Conservation (phyloP, 2,329 filamentous ascomycete genomes). For the Hypoxylon sp. region DNA sequence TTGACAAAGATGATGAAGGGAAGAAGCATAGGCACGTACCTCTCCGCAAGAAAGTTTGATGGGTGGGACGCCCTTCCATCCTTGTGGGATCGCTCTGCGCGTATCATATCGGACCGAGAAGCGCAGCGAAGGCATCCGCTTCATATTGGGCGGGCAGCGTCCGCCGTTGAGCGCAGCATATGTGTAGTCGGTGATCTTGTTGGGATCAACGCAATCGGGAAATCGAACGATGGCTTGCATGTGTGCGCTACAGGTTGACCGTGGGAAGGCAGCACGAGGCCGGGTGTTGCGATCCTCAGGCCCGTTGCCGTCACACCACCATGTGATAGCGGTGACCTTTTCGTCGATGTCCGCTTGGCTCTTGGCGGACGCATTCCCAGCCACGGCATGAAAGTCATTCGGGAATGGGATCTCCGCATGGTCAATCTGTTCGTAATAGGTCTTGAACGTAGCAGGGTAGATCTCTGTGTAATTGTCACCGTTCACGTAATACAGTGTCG, state of each 20-base stretch:
- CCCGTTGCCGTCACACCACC: slow-evolving; percentile 57
- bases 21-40: slow-evolving; percentile 38
- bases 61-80: slow-evolving; percentile 63
- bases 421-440: slow-evolving; percentile 62
- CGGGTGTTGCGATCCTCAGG: slow-evolving; percentile 50
- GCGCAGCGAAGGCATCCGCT: slow-evolving; percentile 63
- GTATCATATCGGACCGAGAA: slow-evolving; percentile 57
- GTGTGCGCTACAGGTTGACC: slow-evolving; percentile 59
- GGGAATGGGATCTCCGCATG: slow-evolving; percentile 63
- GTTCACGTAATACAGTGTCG: slow-evolving; percentile 60
- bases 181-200: slow-evolving; percentile 49
- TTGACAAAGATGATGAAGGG: slow-evolving; percentile 5
- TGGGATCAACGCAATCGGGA: slow-evolving; percentile 60
- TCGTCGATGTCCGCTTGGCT: slow-evolving; percentile 54
- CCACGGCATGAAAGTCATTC: slow-evolving; percentile 60
- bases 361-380: slow-evolving; percentile 59
- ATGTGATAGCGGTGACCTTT: slow-evolving; percentile 51
- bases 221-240: slow-evolving; percentile 62
- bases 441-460: slow-evolving; percentile 59
- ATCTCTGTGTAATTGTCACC: slow-evolving; percentile 57
- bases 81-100: slow-evolving; percentile 56
- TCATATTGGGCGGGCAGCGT: slow-evolving; percentile 52
- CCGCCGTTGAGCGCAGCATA: slow-evolving; percentile 27
- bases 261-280: slow-evolving; percentile 53
- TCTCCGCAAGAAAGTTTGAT: slow-evolving; percentile 60